These are phyloP conservation scores for Physaria fendleri DNA, from an alignment of 345 rosid genomes.

Conservation along the genomic window DNA sequence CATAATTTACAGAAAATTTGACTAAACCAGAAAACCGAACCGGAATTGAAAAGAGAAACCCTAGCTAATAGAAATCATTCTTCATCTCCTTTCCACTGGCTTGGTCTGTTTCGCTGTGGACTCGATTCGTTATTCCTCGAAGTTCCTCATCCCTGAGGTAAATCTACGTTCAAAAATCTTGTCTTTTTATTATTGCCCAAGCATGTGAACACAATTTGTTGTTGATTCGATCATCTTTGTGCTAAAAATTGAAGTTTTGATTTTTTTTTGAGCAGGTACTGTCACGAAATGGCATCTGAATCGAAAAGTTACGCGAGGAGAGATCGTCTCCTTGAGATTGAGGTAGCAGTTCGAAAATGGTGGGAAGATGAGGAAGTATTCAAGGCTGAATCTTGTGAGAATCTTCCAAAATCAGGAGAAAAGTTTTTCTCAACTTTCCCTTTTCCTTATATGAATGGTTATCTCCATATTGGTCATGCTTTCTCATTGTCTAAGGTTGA, in stretches of 20 bases:
- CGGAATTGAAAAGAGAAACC: background rate
- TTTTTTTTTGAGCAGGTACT: slow-evolving; percentile 26
- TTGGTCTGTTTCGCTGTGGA: slow-evolving; percentile 10
- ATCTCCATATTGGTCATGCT: slow-evolving; percentile 73
- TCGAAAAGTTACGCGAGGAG: slow-evolving; percentile 70
- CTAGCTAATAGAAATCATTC: slow-evolving; percentile 8
- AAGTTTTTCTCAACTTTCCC: slow-evolving; percentile 80
- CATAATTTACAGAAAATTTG: too few relatives aligned
- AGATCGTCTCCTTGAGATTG: slow-evolving; percentile 67
- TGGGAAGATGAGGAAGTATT: slow-evolving; percentile 76
- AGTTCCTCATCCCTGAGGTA: slow-evolving; percentile 13
- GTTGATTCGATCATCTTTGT: background rate
- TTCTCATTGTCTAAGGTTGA: slow-evolving; percentile 78
- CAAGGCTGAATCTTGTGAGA: slow-evolving; percentile 50
- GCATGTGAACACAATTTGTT: background rate
- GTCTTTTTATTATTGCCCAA: background rate
- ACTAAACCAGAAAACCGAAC: background rate
- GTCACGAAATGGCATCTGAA: slow-evolving; percentile 62
- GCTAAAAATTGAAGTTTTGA: background rate
- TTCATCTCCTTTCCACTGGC: slow-evolving; percentile 15
- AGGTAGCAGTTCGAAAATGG: slow-evolving; percentile 39
- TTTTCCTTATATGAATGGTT: slow-evolving; percentile 81
- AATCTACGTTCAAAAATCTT: background rate
- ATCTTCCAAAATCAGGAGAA: slow-evolving; percentile 45
- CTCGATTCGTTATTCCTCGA: background rate